Conservation (phyloP, 768 basidiomycete genomes). For the Calocera viscosa region DNA sequence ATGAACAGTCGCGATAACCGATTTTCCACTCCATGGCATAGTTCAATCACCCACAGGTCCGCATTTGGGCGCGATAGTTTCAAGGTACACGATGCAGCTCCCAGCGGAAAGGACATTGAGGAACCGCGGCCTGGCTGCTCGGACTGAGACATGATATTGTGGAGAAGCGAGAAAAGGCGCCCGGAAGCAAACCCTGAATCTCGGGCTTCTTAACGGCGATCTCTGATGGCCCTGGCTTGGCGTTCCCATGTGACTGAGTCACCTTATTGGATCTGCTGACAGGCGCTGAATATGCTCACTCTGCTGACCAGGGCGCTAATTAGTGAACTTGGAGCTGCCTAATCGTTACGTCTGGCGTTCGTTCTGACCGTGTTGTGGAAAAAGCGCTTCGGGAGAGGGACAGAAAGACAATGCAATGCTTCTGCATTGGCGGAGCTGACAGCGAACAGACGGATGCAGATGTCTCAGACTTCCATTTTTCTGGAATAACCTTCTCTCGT, state of each 20-base stretch:
- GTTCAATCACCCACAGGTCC: constrained; percentile 59
- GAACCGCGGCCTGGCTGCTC: too few relatives aligned
- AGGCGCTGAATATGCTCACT: too few relatives aligned
- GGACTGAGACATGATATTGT: background rate
- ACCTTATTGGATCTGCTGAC: background rate
- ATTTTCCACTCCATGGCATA: constrained; percentile 67
- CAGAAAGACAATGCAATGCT: background rate
- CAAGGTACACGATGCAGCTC: background rate
- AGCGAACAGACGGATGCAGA: background rate
- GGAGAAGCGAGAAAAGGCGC: background rate
- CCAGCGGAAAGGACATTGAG: background rate
- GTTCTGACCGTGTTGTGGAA: too few relatives aligned
- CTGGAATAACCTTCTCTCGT: background rate
- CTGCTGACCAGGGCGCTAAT: too few relatives aligned
- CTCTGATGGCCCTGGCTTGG: background rate
- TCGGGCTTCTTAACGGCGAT: background rate
- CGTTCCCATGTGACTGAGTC: background rate
- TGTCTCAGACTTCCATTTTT: background rate
- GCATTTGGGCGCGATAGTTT: background rate
- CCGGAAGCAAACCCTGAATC: background rate
- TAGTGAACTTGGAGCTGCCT: too few relatives aligned
- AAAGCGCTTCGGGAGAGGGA: background rate
- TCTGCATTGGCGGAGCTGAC: background rate
- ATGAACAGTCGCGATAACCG: constrained; percentile 50
- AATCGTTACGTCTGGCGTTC: too few relatives aligned